Conservation (phyloP, 768 basidiomycete species). For the Pulveroboletus frians region DNA sequence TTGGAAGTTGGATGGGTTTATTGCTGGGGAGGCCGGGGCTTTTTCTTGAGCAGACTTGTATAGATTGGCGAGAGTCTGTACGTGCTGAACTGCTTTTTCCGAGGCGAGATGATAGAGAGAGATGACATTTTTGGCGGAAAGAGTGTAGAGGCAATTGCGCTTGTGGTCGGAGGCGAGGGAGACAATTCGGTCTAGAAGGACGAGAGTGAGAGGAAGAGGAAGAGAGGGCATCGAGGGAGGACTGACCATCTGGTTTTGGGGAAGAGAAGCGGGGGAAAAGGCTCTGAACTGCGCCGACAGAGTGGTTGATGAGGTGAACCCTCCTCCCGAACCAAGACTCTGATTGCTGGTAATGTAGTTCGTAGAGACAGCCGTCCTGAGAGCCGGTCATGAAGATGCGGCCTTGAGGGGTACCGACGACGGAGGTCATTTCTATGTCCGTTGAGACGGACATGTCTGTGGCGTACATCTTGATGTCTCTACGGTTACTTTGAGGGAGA, state of each 20-base stretch:
- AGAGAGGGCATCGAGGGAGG: background rate
- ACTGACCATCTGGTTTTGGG: slow-evolving; percentile 60
- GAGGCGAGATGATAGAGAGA: slow-evolving; percentile 59
- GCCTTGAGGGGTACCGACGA: slow-evolving; percentile 73
- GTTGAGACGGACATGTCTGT: slow-evolving; percentile 78
- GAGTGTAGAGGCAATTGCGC: slow-evolving; percentile 73
- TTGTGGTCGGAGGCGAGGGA: slow-evolving; percentile 60
- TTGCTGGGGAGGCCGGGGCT: slow-evolving; percentile 67
- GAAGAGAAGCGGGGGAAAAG: slow-evolving; percentile 72
- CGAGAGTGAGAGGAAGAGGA: slow-evolving; percentile 6
- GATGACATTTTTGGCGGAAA: slow-evolving; percentile 61
- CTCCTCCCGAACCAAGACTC: slow-evolving; percentile 92
- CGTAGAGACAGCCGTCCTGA: slow-evolving; percentile 86
- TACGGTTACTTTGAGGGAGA: slow-evolving; percentile 42
- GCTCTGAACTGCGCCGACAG: slow-evolving; percentile 72
- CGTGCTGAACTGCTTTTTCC: slow-evolving; percentile 62
- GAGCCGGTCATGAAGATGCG: slow-evolving; percentile 88
- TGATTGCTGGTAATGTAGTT: slow-evolving; percentile 84
- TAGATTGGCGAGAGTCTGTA: slow-evolving; percentile 72
- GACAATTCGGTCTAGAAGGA: slow-evolving; percentile 60
- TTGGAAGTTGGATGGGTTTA: slow-evolving; percentile 65
- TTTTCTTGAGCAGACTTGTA: slow-evolving; percentile 78
- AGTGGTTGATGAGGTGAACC: slow-evolving; percentile 82
- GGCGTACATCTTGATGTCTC: slow-evolving; percentile 83
- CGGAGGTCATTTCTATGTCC: slow-evolving; percentile 82